Evolutionary conservation across 1,139 yeast genomes (phyloP).

Genomic region (Taphrina pruni): DNA sequence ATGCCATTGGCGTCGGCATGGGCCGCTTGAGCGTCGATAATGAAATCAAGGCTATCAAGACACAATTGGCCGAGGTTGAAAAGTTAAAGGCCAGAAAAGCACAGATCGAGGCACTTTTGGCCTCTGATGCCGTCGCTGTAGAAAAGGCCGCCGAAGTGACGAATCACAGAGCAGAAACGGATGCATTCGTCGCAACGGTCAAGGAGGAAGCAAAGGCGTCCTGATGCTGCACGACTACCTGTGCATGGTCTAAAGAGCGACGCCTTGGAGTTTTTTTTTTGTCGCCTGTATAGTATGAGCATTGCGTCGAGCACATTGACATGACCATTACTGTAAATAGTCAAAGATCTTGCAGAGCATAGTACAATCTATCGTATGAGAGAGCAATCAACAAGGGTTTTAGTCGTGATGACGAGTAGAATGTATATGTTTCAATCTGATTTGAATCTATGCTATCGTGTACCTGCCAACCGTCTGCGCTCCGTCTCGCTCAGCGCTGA

Average conservation of each 20-base stretch:
- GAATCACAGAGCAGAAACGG: slow-evolving; percentile 1
- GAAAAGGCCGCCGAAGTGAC: not conserved
- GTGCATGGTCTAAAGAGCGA: too few species aligned
- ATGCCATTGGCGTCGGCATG: slow-evolving; percentile 47
- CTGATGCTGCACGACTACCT: not conserved
- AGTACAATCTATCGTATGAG: not conserved
- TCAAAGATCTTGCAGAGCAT: not conserved
- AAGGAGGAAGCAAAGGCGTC: not conserved
- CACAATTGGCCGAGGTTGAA: slow-evolving; percentile 42
- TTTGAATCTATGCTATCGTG: not conserved
- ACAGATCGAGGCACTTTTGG: slow-evolving; percentile 27
- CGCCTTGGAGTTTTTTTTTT: too few species aligned
- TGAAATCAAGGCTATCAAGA: slow-evolving; percentile 21
- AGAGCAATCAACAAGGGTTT: too few species aligned
- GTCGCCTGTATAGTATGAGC: not conserved
- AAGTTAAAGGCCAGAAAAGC: slow-evolving; percentile 7
- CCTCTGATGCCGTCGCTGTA: not conserved
- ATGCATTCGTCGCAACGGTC: not conserved
- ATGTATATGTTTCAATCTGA: too few species aligned
- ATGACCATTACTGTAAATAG: not conserved
- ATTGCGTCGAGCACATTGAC: not conserved
- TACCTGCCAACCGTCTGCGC: slow-evolving; percentile 25
- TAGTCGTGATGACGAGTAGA: too few species aligned
- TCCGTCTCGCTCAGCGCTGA: slow-evolving; percentile 23
- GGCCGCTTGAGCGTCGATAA: slow-evolving; percentile 26